A percentile compares a stretch with the other conserved stretches of the same genome.
Conservation (phyloP, 805 yeast genomes). For the Jamesozyma rosinii region DNA sequence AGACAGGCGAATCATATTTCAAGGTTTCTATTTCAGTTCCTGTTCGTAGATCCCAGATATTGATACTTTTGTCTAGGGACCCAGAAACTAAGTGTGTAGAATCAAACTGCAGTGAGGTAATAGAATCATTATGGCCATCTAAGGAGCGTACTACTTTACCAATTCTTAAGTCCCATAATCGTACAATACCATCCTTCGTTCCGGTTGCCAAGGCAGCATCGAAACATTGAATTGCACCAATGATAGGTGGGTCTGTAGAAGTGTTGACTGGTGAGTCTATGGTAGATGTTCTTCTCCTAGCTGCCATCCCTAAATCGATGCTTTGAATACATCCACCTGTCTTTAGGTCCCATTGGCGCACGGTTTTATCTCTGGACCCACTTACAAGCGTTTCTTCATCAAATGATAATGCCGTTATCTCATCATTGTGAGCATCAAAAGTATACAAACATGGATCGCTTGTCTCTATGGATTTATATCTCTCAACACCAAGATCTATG, state of each 20-base stretch:
- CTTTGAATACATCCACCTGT: slow-evolving; percentile 62
- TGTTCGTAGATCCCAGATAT: slow-evolving; percentile 65
- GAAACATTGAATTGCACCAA: slow-evolving; percentile 59
- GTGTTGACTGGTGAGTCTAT: slow-evolving; percentile 4
- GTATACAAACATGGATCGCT: slow-evolving; percentile 35
- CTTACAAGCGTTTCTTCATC: slow-evolving; percentile 45
- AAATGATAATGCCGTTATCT: slow-evolving; percentile 52
- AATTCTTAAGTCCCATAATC: slow-evolving; percentile 67
- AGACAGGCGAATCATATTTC: slow-evolving; percentile 49
- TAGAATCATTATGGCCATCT: slow-evolving; percentile 60
- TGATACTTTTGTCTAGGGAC: slow-evolving; percentile 48
- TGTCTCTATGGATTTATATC: slow-evolving; percentile 2
- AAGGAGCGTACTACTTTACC: slow-evolving; percentile 56
- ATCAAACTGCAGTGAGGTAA: slow-evolving; percentile 60
- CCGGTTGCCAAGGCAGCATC: slow-evolving; percentile 76
- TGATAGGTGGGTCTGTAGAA: slow-evolving; percentile 32
- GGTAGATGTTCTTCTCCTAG: slow-evolving; percentile 9
- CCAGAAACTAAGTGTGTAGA: slow-evolving; percentile 54
- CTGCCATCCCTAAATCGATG: slow-evolving; percentile 41
- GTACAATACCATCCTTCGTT: slow-evolving; percentile 61
- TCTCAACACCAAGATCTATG: slow-evolving; percentile 26
- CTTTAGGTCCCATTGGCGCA: slow-evolving; percentile 65
- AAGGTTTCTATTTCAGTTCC: slow-evolving; percentile 53
- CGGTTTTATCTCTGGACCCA: slow-evolving; percentile 62
- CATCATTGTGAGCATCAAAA: slow-evolving; percentile 58